phyloP scores from a whole-genome alignment of 2,329 filamentous ascomycete species.

The Lecanoromycetidae sp. region DNA sequence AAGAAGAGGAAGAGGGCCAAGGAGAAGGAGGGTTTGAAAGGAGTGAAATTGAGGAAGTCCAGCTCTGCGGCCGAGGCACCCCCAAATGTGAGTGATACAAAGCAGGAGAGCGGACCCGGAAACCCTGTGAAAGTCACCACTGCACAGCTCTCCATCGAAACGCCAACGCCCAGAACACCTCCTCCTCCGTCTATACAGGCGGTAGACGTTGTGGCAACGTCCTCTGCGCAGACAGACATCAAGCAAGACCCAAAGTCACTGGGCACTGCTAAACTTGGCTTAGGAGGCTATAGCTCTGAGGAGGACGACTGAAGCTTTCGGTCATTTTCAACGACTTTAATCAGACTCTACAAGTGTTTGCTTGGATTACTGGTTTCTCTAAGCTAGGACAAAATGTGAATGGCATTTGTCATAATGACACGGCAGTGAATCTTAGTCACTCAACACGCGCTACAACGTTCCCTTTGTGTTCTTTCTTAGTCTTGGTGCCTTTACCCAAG shows the following conservation, averaged over 20 bases:
- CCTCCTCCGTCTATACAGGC: background rate
- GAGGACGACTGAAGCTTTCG: constrained; percentile 14
- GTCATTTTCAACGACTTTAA: too few species aligned
- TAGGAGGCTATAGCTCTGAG: constrained; percentile 18
- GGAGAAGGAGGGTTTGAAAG: constrained; percentile 27
- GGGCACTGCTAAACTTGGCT: constrained; percentile 6
- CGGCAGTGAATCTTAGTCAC: too few species aligned
- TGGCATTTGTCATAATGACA: too few species aligned
- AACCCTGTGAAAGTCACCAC: too few species aligned
- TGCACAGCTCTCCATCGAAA: too few species aligned
- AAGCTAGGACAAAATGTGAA: too few species aligned
- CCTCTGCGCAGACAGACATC: background rate
- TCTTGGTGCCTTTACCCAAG: background rate
- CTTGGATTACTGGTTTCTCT: too few species aligned
- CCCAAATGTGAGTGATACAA: background rate
- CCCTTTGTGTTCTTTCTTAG: background rate
- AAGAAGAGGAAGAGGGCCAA: constrained; percentile 43
- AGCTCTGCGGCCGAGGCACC: constrained; percentile 22
- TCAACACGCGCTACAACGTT: too few species aligned
- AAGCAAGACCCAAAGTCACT: background rate
- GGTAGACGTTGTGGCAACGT: background rate
- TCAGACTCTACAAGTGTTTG: too few species aligned
- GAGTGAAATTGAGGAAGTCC: constrained; percentile 33
- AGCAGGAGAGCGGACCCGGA: background rate
- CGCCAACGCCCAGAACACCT: too few species aligned